These are phyloP conservation scores for Mortierella sp. DNA, from an alignment of 371 early-diverging fungal genomes.

Conservation along the genomic window DNA sequence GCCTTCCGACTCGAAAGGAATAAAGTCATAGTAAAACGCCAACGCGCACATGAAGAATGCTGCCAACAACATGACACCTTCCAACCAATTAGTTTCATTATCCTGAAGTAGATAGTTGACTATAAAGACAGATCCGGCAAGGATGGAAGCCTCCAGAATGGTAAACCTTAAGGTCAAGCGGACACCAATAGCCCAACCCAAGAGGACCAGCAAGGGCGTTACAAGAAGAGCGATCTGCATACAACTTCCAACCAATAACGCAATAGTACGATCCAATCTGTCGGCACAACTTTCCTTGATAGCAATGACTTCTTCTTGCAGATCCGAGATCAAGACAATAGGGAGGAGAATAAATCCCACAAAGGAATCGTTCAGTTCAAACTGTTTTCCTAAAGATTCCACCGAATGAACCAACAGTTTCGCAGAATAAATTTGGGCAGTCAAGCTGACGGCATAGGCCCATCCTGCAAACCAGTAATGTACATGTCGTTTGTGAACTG, in stretches of 20 bases:
- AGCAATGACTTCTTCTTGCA: constrained; percentile 82
- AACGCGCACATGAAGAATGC: constrained; percentile 83
- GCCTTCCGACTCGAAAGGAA: neutral
- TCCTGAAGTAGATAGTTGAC: constrained; percentile 86
- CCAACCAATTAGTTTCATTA: constrained; percentile 87
- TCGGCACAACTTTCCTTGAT: constrained; percentile 85
- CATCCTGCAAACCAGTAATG: constrained; percentile 64
- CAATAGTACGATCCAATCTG: constrained; percentile 91
- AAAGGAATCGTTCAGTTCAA: constrained; percentile 81
- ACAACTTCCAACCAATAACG: constrained; percentile 90
- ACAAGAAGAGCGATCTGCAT: constrained; percentile 94
- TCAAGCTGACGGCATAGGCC: constrained; percentile 66
- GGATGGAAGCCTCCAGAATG: constrained; percentile 83
- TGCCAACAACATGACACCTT: constrained; percentile 82
- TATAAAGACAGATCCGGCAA: constrained; percentile 87
- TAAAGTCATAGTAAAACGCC: constrained; percentile 73
- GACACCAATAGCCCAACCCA: constrained; percentile 83
- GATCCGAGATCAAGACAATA: constrained; percentile 85
- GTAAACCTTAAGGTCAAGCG: constrained; percentile 85
- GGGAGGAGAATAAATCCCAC: constrained; percentile 90
- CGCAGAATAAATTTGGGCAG: constrained; percentile 80
- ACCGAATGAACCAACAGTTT: constrained; percentile 87
- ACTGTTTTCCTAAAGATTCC: constrained; percentile 74
- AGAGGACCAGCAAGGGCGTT: constrained; percentile 86
- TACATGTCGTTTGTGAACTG: constrained; percentile 58